Evolutionary conservation across 1,139 yeast genomes (phyloP), one percentile per base, ranked within the genome.

Genomic region (Saccharomycopsis hybrid): DNA sequence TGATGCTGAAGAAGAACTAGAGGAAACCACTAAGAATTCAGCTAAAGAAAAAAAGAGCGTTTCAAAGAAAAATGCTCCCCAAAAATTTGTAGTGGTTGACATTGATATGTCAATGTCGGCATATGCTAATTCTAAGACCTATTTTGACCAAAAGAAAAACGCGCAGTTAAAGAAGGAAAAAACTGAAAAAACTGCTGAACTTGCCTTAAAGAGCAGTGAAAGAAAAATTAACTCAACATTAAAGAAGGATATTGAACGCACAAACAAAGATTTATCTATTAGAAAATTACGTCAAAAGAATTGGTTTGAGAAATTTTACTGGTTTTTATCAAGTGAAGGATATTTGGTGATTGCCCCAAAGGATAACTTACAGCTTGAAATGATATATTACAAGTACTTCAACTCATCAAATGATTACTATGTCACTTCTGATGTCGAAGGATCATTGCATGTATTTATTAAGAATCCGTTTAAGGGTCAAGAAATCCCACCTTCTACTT

Each of bases 251-350:
- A 44, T 72, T 85, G 59, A 85, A 84, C 53, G 78, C 78, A 51
- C 82, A 83, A 52, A 76, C 74, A 52, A 84, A 80, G 43, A 73
- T 78, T 1, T 70, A 30, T 28, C 48, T n/a, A 48, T 88, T 54
- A 82, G 78, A 55, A 80, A 77, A 38, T 70, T 85, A 33, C 74
- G 97, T 47, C 75, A 78, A 4, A 87, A 88, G 45, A 83, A 72
- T 60, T 90, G 97, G 86, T 94, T 94, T 68, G 98, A 92, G 62
- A 92, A 92, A 64, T 92, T 85, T 63, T 81, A 73, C 61, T 92
- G 98, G 98, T 92, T 92, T 62, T 74, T 89, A 32, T 77, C 96
- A 0, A 82, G 83, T 56, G 97, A 92, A 62, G 95, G 95, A 0
- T 89, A 86, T 60, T 69, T 92, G 49, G 86, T 95, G 55, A 65